These are phyloP conservation scores for Boeremia exigua DNA, from an alignment of 2,329 filamentous ascomycete species.

Conservation along the genomic window DNA sequence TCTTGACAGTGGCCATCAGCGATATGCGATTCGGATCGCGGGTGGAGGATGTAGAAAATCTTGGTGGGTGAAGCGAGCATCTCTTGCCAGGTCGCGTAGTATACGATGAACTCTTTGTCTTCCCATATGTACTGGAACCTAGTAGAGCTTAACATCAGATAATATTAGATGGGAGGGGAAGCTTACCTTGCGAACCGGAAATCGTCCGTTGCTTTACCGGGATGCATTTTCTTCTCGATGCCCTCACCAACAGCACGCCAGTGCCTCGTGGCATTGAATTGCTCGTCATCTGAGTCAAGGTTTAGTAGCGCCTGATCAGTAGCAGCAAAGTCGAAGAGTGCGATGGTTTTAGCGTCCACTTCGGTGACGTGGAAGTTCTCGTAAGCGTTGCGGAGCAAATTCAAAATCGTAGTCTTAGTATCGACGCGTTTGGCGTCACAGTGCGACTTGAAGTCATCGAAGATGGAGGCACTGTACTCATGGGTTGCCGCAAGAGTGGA, in stretches of 20 bases:
- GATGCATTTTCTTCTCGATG: constrained; percentile 30
- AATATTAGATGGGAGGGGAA: not conserved
- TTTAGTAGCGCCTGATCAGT: constrained; percentile 24
- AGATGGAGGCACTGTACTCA: constrained; percentile 1
- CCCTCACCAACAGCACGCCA: constrained; percentile 36
- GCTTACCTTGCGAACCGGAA: constrained; percentile 32
- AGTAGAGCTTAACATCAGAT: not conserved
- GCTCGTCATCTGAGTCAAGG: constrained; percentile 26
- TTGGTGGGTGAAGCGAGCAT: constrained; percentile 32
- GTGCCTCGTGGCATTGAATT: constrained; percentile 22
- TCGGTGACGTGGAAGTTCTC: constrained; percentile 35
- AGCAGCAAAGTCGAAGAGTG: constrained; percentile 33
- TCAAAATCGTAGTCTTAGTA: constrained; percentile 25
- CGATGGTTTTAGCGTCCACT: constrained; percentile 15
- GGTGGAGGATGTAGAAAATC: constrained; percentile 31
- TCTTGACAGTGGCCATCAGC: constrained; percentile 29
- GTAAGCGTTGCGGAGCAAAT: constrained; percentile 28
- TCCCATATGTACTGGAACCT: constrained; percentile 40
- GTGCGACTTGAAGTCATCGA: constrained; percentile 27
- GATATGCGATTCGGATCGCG: constrained; percentile 16
- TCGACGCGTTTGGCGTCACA: constrained; percentile 26
- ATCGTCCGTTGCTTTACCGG: constrained; percentile 27
- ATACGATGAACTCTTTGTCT: constrained; percentile 35
- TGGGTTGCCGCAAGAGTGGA: constrained; percentile 10
- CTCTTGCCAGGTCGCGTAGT: constrained; percentile 36